Conservation (phyloP, 805 yeast species). For the Kazachstania kunashirensis region DNA sequence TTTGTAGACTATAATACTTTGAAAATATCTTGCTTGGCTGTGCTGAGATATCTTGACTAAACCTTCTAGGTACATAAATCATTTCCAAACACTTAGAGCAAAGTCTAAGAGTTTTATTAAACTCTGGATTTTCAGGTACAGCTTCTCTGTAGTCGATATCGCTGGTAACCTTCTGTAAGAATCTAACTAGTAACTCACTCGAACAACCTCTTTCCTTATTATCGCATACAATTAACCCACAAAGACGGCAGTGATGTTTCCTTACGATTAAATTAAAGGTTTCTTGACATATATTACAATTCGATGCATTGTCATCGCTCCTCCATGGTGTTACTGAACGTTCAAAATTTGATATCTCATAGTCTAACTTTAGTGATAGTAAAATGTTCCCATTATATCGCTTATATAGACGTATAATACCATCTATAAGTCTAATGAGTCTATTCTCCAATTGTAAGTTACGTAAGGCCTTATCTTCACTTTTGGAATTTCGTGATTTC, state of each 20-base stretch:
- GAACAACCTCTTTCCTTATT: constrained; percentile 58
- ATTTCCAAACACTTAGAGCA: constrained; percentile 62
- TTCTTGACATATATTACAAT: constrained; percentile 57
- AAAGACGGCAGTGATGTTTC: constrained; percentile 85
- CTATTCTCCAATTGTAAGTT: constrained; percentile 54
- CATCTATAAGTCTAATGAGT: constrained; percentile 37
- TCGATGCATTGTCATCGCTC: constrained; percentile 35
- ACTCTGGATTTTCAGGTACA: constrained; percentile 12
- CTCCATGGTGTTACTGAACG: constrained; percentile 57
- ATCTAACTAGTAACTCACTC: constrained; percentile 48
- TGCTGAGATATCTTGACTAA: constrained; percentile 31
- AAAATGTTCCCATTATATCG: constrained; percentile 19
- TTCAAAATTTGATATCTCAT: constrained; percentile 34
- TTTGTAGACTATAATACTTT: constrained; percentile 35
- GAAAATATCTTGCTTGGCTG: constrained; percentile 32
- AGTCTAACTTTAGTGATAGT: constrained; percentile 17
- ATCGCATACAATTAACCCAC: constrained; percentile 79
- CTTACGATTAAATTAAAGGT: constrained; percentile 49
- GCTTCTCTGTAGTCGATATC: constrained; percentile 18
- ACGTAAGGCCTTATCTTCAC: constrained; percentile 43
- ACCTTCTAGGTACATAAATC: constrained; percentile 48
- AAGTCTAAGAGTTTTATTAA: constrained; percentile 39
- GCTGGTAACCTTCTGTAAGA: constrained; percentile 17
- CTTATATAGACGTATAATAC: constrained; percentile 21
- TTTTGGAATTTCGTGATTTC: constrained; percentile 32